Percentiles rank a stretch among this genome's conserved stretches.
phyloP scores from a whole-genome alignment of 2,329 filamentous ascomycete species.

The Pezicula radicicola region DNA sequence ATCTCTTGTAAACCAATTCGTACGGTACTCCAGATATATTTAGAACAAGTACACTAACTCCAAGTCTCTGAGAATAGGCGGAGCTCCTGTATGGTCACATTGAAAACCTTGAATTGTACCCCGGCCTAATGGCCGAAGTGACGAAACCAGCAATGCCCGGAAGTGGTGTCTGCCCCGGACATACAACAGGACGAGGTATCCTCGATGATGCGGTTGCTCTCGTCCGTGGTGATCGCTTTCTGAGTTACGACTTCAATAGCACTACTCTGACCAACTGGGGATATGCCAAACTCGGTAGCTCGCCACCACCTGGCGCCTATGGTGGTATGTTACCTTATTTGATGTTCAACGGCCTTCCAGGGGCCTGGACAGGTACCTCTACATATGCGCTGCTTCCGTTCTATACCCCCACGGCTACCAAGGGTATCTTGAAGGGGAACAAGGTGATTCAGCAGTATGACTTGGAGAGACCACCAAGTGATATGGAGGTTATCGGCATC shows the following conservation, averaged over 20 bases:
- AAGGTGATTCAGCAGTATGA: constrained; percentile 43
- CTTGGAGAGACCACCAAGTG: constrained; percentile 36
- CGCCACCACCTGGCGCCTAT: constrained; percentile 36
- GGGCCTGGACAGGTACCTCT: constrained; percentile 45
- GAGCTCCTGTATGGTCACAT: constrained; percentile 46
- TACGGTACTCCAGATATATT: no score
- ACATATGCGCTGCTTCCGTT: constrained; percentile 45
- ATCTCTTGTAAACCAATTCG: no score
- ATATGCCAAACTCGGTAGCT: constrained; percentile 35
- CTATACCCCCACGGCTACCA: constrained; percentile 46
- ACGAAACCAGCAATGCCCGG: constrained; percentile 49
- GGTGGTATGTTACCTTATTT: constrained; percentile 42
- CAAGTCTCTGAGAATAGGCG: constrained; percentile 4
- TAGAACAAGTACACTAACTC: no score
- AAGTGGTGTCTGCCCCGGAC: constrained; percentile 41
- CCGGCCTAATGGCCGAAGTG: constrained; percentile 53
- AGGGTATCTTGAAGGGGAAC: constrained; percentile 43
- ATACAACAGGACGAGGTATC: constrained; percentile 41
- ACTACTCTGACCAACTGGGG: constrained; percentile 48
- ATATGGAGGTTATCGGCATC: constrained; percentile 40
- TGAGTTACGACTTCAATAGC: constrained; percentile 45
- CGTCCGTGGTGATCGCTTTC: constrained; percentile 42
- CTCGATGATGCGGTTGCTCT: constrained; percentile 45
- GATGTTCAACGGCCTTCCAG: constrained; percentile 43
- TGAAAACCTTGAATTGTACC: constrained; percentile 54